Percentiles rank a stretch among this genome's conserved stretches.
Evolutionary conservation across 1,139 yeast genomes (phyloP).

Genomic region (Geotrichum carabidarum): DNA sequence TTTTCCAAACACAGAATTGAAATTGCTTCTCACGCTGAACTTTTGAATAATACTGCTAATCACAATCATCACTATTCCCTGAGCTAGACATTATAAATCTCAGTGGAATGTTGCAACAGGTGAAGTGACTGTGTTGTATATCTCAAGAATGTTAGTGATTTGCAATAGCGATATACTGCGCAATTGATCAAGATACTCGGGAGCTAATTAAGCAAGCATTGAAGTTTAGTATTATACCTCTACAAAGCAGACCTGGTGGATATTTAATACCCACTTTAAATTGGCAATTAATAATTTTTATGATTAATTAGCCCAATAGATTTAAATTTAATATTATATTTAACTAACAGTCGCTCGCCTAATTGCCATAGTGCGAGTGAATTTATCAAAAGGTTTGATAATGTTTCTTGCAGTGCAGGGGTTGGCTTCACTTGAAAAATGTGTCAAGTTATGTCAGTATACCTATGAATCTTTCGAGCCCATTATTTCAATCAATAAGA

Average conservation of each 20-base stretch:
- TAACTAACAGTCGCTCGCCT: too few species aligned
- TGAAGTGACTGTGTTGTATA: too few species aligned
- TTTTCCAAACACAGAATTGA: too few species aligned
- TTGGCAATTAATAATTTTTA: too few species aligned
- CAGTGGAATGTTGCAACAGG: too few species aligned
- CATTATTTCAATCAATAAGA: slow-evolving; percentile 14
- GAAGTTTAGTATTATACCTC: slow-evolving; percentile 8
- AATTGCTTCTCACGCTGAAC: too few species aligned
- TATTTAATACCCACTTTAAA: slow-evolving; percentile 8
- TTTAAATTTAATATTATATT: too few species aligned
- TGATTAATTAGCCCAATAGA: too few species aligned
- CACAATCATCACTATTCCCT: too few species aligned
- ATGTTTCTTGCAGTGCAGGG: slow-evolving; percentile 1
- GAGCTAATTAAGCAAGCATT: slow-evolving; percentile 14
- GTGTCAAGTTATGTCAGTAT: slow-evolving; percentile 7
- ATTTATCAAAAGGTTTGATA: slow-evolving; percentile 9
- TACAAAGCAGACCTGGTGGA: not conserved
- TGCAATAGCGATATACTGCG: slow-evolving; percentile 17
- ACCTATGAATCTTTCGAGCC: slow-evolving; percentile 7
- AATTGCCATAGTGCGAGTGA: slow-evolving; percentile 5
- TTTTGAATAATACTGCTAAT: too few species aligned
- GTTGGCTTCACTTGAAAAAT: slow-evolving; percentile 9
- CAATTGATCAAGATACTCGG: slow-evolving; percentile 15
- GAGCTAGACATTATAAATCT: too few species aligned
- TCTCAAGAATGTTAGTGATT: too few species aligned